phyloP scores from a whole-genome alignment of 2,329 filamentous ascomycete species.

The Cladobotryum mycophilum region DNA sequence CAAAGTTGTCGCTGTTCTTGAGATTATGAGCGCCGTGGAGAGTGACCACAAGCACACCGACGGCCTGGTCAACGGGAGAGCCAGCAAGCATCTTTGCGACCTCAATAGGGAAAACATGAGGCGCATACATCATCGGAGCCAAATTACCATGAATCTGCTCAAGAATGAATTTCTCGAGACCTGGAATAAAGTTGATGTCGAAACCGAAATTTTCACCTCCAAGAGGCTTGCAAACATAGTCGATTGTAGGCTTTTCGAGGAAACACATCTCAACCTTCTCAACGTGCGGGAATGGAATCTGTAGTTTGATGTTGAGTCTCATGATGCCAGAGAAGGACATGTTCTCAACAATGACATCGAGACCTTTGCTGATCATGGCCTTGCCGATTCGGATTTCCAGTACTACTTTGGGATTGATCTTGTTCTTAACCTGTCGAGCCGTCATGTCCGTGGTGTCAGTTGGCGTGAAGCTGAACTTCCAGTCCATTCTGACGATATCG shows the following conservation, averaged over 20 bases:
- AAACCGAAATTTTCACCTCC: slow-evolving; percentile 94
- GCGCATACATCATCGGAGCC: slow-evolving; percentile 95
- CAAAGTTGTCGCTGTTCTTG: slow-evolving; percentile 93
- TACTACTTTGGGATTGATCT: slow-evolving; percentile 94
- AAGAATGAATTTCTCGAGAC: slow-evolving; percentile 85
- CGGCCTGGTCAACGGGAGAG: slow-evolving; percentile 87
- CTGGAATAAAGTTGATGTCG: slow-evolving; percentile 98
- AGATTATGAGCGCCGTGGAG: slow-evolving; percentile 86
- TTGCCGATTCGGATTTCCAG: slow-evolving; percentile 93
- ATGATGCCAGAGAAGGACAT: slow-evolving; percentile 95
- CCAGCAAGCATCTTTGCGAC: slow-evolving; percentile 97
- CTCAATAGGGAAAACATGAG: slow-evolving; percentile 97
- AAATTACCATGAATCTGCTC: slow-evolving; percentile 95
- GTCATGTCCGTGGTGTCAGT: slow-evolving; percentile 93
- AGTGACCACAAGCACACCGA: slow-evolving; percentile 87
- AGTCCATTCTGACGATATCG: slow-evolving; percentile 96
- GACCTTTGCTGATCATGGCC: slow-evolving; percentile 91
- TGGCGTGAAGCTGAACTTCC: slow-evolving; percentile 99
- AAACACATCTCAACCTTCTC: slow-evolving; percentile 95
- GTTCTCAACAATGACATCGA: slow-evolving; percentile 96
- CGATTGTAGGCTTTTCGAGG: slow-evolving; percentile 78
- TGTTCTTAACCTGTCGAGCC: slow-evolving; percentile 80
- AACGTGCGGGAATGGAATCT: slow-evolving; percentile 91
- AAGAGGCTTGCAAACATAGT: slow-evolving; percentile 96
- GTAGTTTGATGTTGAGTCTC: slow-evolving; percentile 95